A percentile compares a stretch with the other conserved stretches of the same genome.
phyloP scores from a whole-genome alignment of 352 stramenopile genomes.

The Phytophthora megakarya region DNA sequence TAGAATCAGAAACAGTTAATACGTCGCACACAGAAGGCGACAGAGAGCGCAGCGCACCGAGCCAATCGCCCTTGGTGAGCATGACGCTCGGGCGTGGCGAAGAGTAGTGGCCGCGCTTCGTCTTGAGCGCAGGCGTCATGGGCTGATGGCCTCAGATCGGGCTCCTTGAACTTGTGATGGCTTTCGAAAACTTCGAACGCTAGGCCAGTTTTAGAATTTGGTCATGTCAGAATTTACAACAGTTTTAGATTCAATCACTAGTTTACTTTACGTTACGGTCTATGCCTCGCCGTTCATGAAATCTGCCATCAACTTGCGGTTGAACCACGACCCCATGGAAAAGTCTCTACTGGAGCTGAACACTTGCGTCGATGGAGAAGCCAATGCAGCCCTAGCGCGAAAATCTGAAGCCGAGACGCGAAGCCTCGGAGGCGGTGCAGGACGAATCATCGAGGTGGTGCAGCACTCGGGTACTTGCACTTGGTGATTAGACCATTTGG shows the following conservation, averaged over 20 bases:
- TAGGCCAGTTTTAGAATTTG: too few relatives aligned
- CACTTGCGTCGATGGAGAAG: conserved; percentile 20
- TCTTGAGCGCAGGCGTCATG: conserved; percentile 11
- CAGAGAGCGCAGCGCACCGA: conserved; percentile 13
- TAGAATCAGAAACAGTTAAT: too few relatives aligned
- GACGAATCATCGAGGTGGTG: conserved; percentile 8
- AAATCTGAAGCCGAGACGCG: background rate
- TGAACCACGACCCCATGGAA: conserved; percentile 43
- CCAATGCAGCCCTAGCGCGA: conserved; percentile 1
- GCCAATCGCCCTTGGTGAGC: conserved; percentile 34
- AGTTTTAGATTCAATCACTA: too few relatives aligned
- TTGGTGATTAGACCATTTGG: too few relatives aligned
- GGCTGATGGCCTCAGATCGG: too few relatives aligned
- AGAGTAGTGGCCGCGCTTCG: background rate
- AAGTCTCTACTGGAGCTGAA: conserved; percentile 51
- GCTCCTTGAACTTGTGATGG: too few relatives aligned
- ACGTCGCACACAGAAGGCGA: too few relatives aligned
- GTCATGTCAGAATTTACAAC: too few relatives aligned
- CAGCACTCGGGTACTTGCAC: background rate
- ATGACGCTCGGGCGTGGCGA: conserved; percentile 8
- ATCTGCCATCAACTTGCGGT: conserved; percentile 27
- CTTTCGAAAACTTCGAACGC: too few relatives aligned
- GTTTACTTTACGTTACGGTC: too few relatives aligned
- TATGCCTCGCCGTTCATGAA: conserved; percentile 6
- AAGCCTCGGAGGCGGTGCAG: conserved; percentile 15